Percentiles rank a stretch among this genome's conserved stretches.
These are phyloP conservation scores for Sugiyamaella xylanicola DNA, from an alignment of 1,139 yeast species.

Conservation along the genomic window DNA sequence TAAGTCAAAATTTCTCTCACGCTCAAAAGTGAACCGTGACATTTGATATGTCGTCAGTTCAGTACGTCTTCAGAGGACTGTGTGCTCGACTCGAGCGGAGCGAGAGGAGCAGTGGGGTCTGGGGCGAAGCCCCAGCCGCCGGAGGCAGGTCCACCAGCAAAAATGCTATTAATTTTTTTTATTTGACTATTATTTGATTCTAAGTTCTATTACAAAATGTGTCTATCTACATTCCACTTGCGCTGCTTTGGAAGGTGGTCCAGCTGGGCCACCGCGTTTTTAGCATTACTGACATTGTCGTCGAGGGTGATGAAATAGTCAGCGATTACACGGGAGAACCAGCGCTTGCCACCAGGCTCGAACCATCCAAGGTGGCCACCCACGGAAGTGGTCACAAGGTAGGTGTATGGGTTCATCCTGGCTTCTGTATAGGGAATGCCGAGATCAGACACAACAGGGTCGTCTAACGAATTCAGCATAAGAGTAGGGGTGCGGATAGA, in stretches of 20 bases:
- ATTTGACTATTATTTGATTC: too few species aligned
- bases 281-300: conserved; percentile 37
- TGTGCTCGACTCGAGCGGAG: neutral
- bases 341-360: conserved; percentile 64
- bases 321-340: conserved; percentile 70
- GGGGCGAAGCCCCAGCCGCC: neutral
- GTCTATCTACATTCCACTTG: conserved; percentile 22
- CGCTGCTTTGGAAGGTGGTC: conserved; percentile 14
- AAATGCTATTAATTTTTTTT: too few species aligned
- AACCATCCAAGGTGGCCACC: conserved; percentile 89
- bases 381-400: conserved; percentile 64
- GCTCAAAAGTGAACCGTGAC: too few species aligned
- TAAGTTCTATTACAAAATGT: conserved; percentile 6
- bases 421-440: conserved; percentile 67
- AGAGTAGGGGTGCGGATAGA: conserved; percentile 67
- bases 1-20: too few species aligned
- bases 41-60: too few species aligned
- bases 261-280: conserved; percentile 24
- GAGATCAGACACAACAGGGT: conserved; percentile 69
- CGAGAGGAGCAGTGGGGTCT: neutral
- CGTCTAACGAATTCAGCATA: conserved; percentile 73
- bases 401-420: conserved; percentile 65
- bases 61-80: too few species aligned
- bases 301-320: conserved; percentile 61
- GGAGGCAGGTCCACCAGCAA: neutral